phyloP scores from a whole-genome alignment of 306 rosid species.

The Bauhinia variegata region DNA sequence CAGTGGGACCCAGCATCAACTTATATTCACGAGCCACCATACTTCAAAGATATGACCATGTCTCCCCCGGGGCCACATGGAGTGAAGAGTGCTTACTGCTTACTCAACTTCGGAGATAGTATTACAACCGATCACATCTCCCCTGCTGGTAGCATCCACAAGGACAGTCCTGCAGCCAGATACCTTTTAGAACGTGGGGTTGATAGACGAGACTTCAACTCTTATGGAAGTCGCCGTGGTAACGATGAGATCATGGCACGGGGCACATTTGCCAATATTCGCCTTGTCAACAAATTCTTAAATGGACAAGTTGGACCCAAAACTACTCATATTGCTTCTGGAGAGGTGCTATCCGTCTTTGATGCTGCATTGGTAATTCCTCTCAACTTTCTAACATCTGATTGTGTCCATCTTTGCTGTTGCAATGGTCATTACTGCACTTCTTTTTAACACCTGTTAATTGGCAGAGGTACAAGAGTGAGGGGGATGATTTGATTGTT shows the following conservation, averaged over 20 bases:
- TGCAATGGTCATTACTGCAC: no score
- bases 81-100: conserved; percentile 78
- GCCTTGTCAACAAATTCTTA: conserved; percentile 85
- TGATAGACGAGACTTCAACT: conserved; percentile 90
- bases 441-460: conserved; percentile 20
- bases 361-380: conserved; percentile 78
- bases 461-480: conserved; percentile 77
- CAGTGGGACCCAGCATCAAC: conserved; percentile 89
- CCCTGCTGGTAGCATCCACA: conserved; percentile 99
- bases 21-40: conserved; percentile 91
- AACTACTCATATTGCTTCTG: conserved; percentile 82
- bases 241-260: conserved; percentile 93
- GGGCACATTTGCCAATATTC: conserved; percentile 95
- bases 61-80: conserved; percentile 92
- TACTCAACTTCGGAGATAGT: conserved; percentile 97
- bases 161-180: conserved; percentile 91
- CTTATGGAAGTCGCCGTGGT: conserved; percentile 98
- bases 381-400: conserved; percentile 28
- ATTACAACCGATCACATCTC: conserved; percentile 98
- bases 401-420: neutral
- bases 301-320: conserved; percentile 96
- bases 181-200: conserved; percentile 87
- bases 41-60: conserved; percentile 88
- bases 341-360: conserved; percentile 86
- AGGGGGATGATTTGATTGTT: conserved; percentile 74